Conservation (phyloP, 768 basidiomycete species). For the Lactarius vividus region DNA sequence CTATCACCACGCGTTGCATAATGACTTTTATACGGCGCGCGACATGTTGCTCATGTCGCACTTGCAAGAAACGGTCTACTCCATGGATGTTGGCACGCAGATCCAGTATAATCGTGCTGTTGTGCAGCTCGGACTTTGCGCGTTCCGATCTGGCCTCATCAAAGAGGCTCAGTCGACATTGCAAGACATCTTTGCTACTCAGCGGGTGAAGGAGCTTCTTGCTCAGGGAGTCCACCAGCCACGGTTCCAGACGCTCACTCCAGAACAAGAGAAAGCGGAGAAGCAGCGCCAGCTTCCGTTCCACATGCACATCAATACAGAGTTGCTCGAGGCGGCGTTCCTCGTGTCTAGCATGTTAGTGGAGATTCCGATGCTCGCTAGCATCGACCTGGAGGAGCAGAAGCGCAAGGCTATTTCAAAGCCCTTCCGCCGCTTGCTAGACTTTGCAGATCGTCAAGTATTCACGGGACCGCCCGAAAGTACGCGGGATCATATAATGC, state of each 20-base stretch:
- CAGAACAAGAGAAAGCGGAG: conserved; percentile 97
- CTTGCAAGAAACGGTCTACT: conserved; percentile 93
- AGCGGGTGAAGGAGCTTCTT: conserved; percentile 94
- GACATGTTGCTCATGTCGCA: conserved; percentile 99
- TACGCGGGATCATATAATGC: conserved; percentile 98
- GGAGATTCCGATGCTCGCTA: conserved; percentile 93
- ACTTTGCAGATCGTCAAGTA: conserved; percentile 96
- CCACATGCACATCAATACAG: conserved; percentile 99
- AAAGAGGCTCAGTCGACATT: conserved; percentile 90
- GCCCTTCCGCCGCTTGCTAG: conserved; percentile 90
- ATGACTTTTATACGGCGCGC: conserved; percentile 93
- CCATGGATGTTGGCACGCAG: conserved; percentile 95
- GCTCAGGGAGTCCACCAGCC: conserved; percentile 96
- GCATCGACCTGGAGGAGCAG: conserved; percentile 90
- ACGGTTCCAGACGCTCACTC: conserved; percentile 79
- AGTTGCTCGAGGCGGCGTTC: conserved; percentile 95
- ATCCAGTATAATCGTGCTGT: conserved; percentile 97
- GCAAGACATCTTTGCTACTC: conserved; percentile 94
- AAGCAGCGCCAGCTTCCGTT: conserved; percentile 95
- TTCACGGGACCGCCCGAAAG: conserved; percentile 99
- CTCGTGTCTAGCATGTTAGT: conserved; percentile 98
- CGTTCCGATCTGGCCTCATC: conserved; percentile 93
- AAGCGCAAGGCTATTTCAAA: conserved; percentile 94
- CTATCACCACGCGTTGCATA: conserved; percentile 94
- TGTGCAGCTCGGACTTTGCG: conserved; percentile 95